These are phyloP conservation scores for Xylariaceae sp. DNA, from an alignment of 2,329 filamentous ascomycete species.

Conservation along the genomic window DNA sequence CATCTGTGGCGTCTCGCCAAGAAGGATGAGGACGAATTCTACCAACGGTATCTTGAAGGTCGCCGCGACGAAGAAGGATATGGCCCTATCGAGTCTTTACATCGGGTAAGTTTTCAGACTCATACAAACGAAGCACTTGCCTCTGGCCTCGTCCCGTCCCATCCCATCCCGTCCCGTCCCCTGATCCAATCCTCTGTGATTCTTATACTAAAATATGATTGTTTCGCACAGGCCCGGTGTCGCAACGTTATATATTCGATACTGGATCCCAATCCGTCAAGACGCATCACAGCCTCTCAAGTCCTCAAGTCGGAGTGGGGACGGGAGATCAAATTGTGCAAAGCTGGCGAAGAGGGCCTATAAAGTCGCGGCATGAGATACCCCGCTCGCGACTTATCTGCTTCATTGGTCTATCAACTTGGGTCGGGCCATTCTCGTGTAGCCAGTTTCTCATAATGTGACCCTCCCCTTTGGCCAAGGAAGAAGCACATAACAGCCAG, in stretches of 20 bases:
- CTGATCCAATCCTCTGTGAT: neutral
- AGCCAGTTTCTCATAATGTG: neutral
- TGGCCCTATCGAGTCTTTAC: slow-evolving; percentile 88
- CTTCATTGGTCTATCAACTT: neutral
- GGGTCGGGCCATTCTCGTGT: neutral
- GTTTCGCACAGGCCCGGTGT: slow-evolving; percentile 70
- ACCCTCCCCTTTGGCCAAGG: neutral
- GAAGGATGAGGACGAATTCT: slow-evolving; percentile 96
- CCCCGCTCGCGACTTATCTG: slow-evolving; percentile 10
- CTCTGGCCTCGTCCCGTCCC: too few species aligned
- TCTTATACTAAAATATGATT: slow-evolving; percentile 21
- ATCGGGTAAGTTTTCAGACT: slow-evolving; percentile 64
- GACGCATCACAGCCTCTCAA: slow-evolving; percentile 91
- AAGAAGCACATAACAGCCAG: too few species aligned
- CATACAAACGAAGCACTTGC: too few species aligned
- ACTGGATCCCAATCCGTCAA: slow-evolving; percentile 84
- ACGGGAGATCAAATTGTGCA: slow-evolving; percentile 94
- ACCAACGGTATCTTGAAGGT: slow-evolving; percentile 87
- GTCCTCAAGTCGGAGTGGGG: slow-evolving; percentile 98
- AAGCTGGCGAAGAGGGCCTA: slow-evolving; percentile 91
- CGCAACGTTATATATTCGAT: slow-evolving; percentile 99
- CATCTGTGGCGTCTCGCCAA: slow-evolving; percentile 97
- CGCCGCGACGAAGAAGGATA: slow-evolving; percentile 93
- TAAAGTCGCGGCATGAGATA: slow-evolving; percentile 36
- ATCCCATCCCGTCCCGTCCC: too few species aligned